Percentiles rank a stretch among this genome's conserved stretches.
phyloP scores from a whole-genome alignment of 306 rosid species.

The apple (Malus domestica) region ASM211411v1 NC_041803.1:53775501-53776000 shows the following conservation, averaged over 20 bases:
- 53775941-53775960: not conserved
- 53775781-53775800: not conserved
- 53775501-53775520: conserved; percentile 96
- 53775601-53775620: conserved; percentile 96
- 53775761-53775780: too few species aligned
- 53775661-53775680: not conserved
- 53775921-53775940: not conserved
- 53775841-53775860: not conserved
- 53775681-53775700: not conserved
- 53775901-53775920: not conserved
- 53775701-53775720: not conserved
- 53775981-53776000: not conserved
- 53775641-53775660: not conserved
- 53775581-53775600: conserved; percentile 95
- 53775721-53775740: not conserved
- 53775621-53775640: conserved; percentile 34
- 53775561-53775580: conserved; percentile 94
- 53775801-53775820: not conserved
- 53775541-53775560: conserved; percentile 96
- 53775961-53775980: not conserved
- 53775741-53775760: not conserved
- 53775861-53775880: not conserved
- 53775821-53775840: not conserved
- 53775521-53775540: conserved; percentile 99
- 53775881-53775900: not conserved